Base-by-base conservation (phyloP, 768 basidiomycete species). In the Multifurca ochricompacta region DNA sequence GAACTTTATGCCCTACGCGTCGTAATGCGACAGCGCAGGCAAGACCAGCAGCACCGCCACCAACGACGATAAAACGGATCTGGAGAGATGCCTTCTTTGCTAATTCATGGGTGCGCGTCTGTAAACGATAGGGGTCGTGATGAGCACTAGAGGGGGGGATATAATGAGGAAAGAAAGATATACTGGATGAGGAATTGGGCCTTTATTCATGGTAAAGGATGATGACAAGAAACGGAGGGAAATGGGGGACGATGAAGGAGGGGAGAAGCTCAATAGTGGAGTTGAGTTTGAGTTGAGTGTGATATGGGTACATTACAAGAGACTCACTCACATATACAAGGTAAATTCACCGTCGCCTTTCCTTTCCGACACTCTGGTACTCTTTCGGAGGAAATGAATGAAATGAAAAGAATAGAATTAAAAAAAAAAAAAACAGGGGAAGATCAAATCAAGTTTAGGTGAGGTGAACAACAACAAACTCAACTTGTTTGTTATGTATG, bases 21-120 rank as follows among this genome's bases (percentile, higher is more conserved):
- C 60, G 43, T 35, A 74, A 67, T 6, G 69, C 65, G 51, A 67
- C 65, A 1, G 71, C 72, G 10, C 65, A 62, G 14, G 66, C 53
- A n/a, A 73, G 70, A 41, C 73, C 73, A 8, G 66, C 64, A 18
- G 68, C 50, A 46, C 66, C 69, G 21, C 66, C 68, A 16, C 71
- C 71, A 32, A 72, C 47, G 27, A 73, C 39, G 30, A 71, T 25
- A 60, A 73, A 69, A 18, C 65, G 62, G 27, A 70, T 56, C 3
- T 52, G 51, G 7, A 69, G 44, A 6, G 58, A 1, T 28, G 59
- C 58, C 11, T 59, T 59, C 25, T 50, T 60, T 50, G 47, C 58
- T 4, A 52, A 40, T 21, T 47, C 52, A 48, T 49, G 56, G 34
- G 13, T 40, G 44, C 54, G 54, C 16, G 18, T 37, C 54, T 56